Conservation (phyloP, 805 yeast genomes). For the Nakazawaea anatomiae region DNA sequence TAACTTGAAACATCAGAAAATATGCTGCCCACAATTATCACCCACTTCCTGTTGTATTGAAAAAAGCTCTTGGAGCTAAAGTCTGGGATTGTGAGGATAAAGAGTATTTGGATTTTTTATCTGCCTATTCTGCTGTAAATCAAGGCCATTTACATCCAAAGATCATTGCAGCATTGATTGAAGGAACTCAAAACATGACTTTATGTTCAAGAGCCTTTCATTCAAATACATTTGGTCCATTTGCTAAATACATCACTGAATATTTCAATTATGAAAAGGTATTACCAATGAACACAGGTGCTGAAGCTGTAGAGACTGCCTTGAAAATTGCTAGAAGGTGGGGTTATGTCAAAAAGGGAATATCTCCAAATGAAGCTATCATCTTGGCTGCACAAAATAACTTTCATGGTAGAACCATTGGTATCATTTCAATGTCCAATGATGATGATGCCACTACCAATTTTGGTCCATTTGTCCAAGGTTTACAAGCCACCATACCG, state of each 20-base stretch:
- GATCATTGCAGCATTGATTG: constrained; percentile 75
- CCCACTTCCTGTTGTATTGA: constrained; percentile 92
- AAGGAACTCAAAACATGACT: constrained; percentile 82
- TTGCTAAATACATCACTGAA: constrained; percentile 84
- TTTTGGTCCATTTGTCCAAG: constrained; percentile 84
- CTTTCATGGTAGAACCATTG: constrained; percentile 95
- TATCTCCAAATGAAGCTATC: constrained; percentile 78
- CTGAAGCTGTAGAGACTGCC: constrained; percentile 96
- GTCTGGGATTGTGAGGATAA: constrained; percentile 99
- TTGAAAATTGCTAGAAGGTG: constrained; percentile 93
- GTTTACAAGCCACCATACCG: constrained; percentile 82
- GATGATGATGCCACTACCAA: constrained; percentile 87
- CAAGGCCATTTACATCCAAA: constrained; percentile 98
- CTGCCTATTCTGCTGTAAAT: constrained; percentile 96
- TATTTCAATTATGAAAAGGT: constrained; percentile 89
- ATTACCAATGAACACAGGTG: constrained; percentile 97
- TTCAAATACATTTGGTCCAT: constrained; percentile 79
- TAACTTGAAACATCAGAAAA: neutral
- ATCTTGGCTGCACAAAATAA: constrained; percentile 83
- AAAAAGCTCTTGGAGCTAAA: constrained; percentile 81
- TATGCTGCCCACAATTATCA: constrained; percentile 89
- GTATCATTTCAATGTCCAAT: constrained; percentile 92
- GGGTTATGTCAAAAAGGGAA: constrained; percentile 88
- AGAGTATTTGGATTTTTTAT: constrained; percentile 84
- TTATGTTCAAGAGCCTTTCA: constrained; percentile 91